phyloP scores from a whole-genome alignment of 2,329 filamentous ascomycete genomes.

The Fusarium decemcellulare region DNA sequence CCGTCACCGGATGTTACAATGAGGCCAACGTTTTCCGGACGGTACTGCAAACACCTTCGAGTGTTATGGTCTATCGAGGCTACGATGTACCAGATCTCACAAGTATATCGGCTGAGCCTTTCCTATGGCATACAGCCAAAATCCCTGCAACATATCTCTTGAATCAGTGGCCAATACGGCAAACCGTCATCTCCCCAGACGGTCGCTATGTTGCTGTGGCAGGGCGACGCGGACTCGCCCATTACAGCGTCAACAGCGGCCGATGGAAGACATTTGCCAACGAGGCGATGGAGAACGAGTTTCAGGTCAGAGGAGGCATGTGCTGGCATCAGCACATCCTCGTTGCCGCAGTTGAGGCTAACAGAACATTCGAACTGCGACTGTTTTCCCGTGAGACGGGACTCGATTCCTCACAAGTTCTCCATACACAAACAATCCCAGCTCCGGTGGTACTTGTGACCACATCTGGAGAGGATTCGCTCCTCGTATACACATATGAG shows the following conservation, averaged over 20 bases:
- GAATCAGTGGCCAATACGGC: slow-evolving; percentile 93
- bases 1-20: slow-evolving; percentile 92
- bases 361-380: slow-evolving; percentile 86
- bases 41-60: slow-evolving; percentile 88
- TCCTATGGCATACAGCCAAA: slow-evolving; percentile 94
- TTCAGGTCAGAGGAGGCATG: slow-evolving; percentile 95
- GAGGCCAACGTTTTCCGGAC: slow-evolving; percentile 92
- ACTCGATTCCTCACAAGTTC: slow-evolving; percentile 79
- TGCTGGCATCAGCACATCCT: slow-evolving; percentile 98
- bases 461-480: slow-evolving; percentile 91
- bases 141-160: slow-evolving; percentile 88
- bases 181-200: slow-evolving; percentile 89
- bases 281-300: slow-evolving; percentile 86
- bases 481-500: slow-evolving; percentile 97
- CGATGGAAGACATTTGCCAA: slow-evolving; percentile 96
- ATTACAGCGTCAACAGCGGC: slow-evolving; percentile 95
- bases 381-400: slow-evolving; percentile 90
- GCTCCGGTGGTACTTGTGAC: slow-evolving; percentile 92
- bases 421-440: slow-evolving; percentile 84
- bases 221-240: slow-evolving; percentile 90
- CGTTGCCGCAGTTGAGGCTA: slow-evolving; percentile 91
- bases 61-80: slow-evolving; percentile 92
- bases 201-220: slow-evolving; percentile 96
- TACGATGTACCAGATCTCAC: slow-evolving; percentile 93
- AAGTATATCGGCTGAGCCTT: slow-evolving; percentile 91